Percentiles rank a stretch among this genome's conserved stretches.
Conservation (phyloP, 2,329 filamentous ascomycete genomes). For the Didymella glomerata region DNA sequence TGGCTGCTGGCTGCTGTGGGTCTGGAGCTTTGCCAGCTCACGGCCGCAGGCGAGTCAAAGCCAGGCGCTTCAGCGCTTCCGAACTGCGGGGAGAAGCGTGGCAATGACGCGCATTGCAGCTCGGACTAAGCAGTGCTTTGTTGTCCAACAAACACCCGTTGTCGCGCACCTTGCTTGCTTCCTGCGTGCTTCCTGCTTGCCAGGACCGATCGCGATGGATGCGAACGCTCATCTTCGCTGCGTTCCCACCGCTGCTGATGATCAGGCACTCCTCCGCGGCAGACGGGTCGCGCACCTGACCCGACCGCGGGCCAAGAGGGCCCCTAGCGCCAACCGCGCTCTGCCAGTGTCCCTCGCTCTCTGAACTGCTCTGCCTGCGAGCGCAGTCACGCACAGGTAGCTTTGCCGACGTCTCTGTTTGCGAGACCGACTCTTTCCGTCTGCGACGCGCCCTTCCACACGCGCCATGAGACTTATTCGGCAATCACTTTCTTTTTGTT, state of each 20-base stretch:
- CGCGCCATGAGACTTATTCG: constrained; percentile 45
- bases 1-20: constrained; percentile 17
- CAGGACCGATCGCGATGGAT: constrained; percentile 25
- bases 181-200: constrained; percentile 9
- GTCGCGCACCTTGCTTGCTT: constrained; percentile 9
- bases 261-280: constrained; percentile 26
- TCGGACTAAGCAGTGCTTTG: constrained; percentile 15
- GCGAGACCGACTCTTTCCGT: constrained; percentile 24
- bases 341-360: constrained; percentile 29
- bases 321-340: constrained; percentile 37
- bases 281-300: constrained; percentile 39
- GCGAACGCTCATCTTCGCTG: constrained; percentile 17
- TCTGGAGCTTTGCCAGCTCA: constrained; percentile 15
- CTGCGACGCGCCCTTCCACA: constrained; percentile 22
- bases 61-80: constrained; percentile 25
- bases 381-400: constrained; percentile 7
- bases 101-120: constrained; percentile 28
- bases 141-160: constrained; percentile 24
- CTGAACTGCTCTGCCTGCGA: constrained; percentile 7
- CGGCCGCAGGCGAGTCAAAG: constrained; percentile 12
- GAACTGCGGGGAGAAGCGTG: constrained; percentile 15
- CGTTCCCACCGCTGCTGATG: constrained; percentile 20
- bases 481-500: constrained; percentile 31
- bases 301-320: constrained; percentile 37
- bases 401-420: constrained; percentile 19